Percentiles rank a stretch among this genome's conserved stretches.
phyloP scores from a whole-genome alignment of 2,329 filamentous ascomycete species.

The Verticillium zaregamsianum region DNA sequence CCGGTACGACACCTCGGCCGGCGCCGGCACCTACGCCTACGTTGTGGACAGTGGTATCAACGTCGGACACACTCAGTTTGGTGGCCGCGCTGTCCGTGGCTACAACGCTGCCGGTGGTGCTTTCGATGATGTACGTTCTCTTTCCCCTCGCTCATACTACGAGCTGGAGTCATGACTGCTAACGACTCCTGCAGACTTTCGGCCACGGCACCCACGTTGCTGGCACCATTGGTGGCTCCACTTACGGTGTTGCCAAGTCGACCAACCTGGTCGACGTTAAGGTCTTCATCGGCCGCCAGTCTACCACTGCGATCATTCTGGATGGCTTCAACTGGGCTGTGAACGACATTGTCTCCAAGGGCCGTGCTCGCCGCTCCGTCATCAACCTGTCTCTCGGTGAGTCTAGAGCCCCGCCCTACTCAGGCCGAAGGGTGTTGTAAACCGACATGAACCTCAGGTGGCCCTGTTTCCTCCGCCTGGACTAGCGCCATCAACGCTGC shows the following conservation, averaged over 20 bases:
- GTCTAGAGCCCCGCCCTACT: no score
- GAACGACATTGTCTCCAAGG: slow-evolving; percentile 24
- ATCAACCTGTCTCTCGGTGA: slow-evolving; percentile 38
- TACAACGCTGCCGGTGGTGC: slow-evolving; percentile 18
- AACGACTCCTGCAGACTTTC: slow-evolving; percentile 20
- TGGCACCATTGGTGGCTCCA: slow-evolving; percentile 29
- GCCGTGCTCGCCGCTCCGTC: slow-evolving; percentile 26
- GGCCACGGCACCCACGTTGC: slow-evolving; percentile 39
- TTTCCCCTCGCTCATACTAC: no score
- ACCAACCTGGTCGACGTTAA: slow-evolving; percentile 39
- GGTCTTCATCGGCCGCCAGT: slow-evolving; percentile 31
- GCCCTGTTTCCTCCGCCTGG: slow-evolving; percentile 36
- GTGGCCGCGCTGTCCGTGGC: slow-evolving; percentile 19
- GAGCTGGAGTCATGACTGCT: slow-evolving; percentile 17
- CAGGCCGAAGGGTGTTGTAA: not conserved
- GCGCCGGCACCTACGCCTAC: slow-evolving; percentile 31
- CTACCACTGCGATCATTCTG: slow-evolving; percentile 25
- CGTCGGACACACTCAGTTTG: slow-evolving; percentile 23
- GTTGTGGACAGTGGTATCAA: slow-evolving; percentile 37
- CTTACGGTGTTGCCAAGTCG: slow-evolving; percentile 38
- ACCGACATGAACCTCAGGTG: slow-evolving; percentile 25
- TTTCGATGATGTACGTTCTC: slow-evolving; percentile 18
- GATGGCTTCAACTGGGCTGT: slow-evolving; percentile 30
- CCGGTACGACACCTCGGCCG: slow-evolving; percentile 27
- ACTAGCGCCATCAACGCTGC: slow-evolving; percentile 46